phyloP scores from a whole-genome alignment of 2,329 filamentous ascomycete species.

The Alternaria dauci region DNA sequence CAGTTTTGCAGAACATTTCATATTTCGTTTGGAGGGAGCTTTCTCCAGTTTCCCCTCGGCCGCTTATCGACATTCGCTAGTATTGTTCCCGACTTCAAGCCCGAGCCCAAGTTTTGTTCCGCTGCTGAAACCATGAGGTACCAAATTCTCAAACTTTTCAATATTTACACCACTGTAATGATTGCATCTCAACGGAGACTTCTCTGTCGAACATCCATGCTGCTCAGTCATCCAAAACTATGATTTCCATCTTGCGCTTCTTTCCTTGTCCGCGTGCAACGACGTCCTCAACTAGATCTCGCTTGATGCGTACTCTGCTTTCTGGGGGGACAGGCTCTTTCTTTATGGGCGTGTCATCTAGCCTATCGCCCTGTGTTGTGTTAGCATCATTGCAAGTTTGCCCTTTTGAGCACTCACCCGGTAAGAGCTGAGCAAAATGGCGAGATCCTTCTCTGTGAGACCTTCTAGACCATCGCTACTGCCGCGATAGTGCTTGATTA shows the following conservation, averaged over 20 bases:
- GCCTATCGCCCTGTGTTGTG: too few relatives aligned
- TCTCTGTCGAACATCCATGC: not conserved
- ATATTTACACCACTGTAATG: not conserved
- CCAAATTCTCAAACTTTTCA: not conserved
- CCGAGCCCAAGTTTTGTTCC: too few relatives aligned
- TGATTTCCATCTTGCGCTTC: slow-evolving; percentile 7
- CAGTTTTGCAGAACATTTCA: too few relatives aligned
- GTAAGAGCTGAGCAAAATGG: too few relatives aligned
- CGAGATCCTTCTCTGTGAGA: not conserved
- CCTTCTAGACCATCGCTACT: not conserved
- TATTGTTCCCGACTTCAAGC: not conserved
- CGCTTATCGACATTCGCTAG: not conserved
- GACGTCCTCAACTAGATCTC: not conserved
- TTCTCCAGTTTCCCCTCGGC: too few relatives aligned
- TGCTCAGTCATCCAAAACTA: slow-evolving; percentile 10
- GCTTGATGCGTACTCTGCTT: not conserved
- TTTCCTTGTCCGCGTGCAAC: not conserved
- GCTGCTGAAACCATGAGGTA: not conserved
- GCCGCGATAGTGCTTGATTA: not conserved
- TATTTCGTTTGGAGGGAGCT: too few relatives aligned
- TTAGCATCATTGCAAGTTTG: too few relatives aligned
- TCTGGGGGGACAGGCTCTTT: not conserved
- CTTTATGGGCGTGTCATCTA: not conserved
- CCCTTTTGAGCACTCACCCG: too few relatives aligned
- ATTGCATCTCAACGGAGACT: not conserved